Base-by-base conservation (phyloP, 2,329 filamentous ascomycete species). In the Aspergillus brunneoviolaceus region DNA sequence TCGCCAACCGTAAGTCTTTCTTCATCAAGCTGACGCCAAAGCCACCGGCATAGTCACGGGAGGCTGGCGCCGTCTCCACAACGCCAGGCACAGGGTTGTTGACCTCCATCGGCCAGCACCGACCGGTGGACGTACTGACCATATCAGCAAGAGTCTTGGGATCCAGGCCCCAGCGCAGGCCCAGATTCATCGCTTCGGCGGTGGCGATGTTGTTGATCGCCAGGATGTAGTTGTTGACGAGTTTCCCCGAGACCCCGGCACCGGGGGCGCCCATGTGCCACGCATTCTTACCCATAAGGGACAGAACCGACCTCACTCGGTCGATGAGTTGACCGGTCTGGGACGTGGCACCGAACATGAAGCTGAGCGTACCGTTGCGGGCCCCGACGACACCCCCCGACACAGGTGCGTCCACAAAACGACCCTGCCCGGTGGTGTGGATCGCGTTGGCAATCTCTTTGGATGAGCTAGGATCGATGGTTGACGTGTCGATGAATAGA, bases 191-290 rank as follows among this genome's bases (percentile, higher is more conserved):
- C 6, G 85, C 86, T 70, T 89, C 86, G 3, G 85, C 84, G 0
- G 85, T 86, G 2, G 86, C 86, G 60, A 89, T 92, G 77, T 99
- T 99, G 81, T 92, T 96, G 67, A 98, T 87, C 4, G 93, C 94
- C 3, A 99, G 82, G 29, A 98, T 85, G 75, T 99, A 99, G 77
- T 99, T 99, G 80, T 99, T 99, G 56, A 94, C 93, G 33, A 99
- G 83, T 79, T 99, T 99, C 45, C 90, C 95, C 11, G 92, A 90
- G 1, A 99, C 84, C 0, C 95, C 95, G 2, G 91, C 86, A 11
- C 92, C 93, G 66, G 96, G 92, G 0, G 82, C 82, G 4, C 95
- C 95, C 69, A 96, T 89, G 74, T 96, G 92, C 62, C 96, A 83
- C 4, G 96, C 89, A 61, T 89, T 89, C 72, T 88, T 88, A 57